Percentiles rank a stretch among this genome's conserved stretches.
phyloP scores from a whole-genome alignment of 345 rosid species.

The Pseudoturritis turrita region DNA sequence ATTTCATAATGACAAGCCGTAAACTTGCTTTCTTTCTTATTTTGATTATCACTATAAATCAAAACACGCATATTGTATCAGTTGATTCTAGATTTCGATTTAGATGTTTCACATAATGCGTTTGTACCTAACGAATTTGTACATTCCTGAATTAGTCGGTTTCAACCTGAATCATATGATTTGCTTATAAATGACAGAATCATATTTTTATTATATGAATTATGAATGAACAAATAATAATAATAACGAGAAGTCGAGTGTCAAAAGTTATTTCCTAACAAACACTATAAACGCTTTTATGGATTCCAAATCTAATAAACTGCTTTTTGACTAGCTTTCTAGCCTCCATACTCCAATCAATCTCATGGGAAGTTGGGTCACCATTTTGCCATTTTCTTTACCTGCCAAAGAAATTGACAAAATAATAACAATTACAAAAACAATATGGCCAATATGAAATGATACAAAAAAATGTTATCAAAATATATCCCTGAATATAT shows the following conservation, averaged over 20 bases:
- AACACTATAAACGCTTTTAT: conserved; percentile 5
- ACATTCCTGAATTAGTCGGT: no score
- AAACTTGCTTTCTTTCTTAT: no score
- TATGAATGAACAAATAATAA: no score
- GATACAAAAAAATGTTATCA: conserved; percentile 8
- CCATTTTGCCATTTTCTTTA: conserved; percentile 14
- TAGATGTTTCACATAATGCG: no score
- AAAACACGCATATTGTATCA: no score
- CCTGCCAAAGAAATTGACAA: conserved; percentile 14
- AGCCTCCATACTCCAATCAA: conserved; percentile 31
- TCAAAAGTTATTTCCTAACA: background rate
- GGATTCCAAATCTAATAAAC: conserved; percentile 5
- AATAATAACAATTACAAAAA: conserved; percentile 11
- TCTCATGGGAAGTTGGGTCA: conserved; percentile 27
- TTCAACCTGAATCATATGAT: no score
- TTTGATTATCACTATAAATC: no score
- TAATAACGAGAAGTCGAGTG: background rate
- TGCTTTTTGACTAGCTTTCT: conserved; percentile 37
- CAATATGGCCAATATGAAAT: conserved; percentile 12
- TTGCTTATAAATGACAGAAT: no score
- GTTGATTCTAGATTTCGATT: no score
- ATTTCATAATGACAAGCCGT: no score
- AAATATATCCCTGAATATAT: background rate
- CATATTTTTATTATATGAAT: no score
- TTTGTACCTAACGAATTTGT: no score